A percentile compares a stretch with the other conserved stretches of the same genome.
Conservation (phyloP, 2,329 filamentous ascomycete species). For the Colletotrichum falcatum region DNA sequence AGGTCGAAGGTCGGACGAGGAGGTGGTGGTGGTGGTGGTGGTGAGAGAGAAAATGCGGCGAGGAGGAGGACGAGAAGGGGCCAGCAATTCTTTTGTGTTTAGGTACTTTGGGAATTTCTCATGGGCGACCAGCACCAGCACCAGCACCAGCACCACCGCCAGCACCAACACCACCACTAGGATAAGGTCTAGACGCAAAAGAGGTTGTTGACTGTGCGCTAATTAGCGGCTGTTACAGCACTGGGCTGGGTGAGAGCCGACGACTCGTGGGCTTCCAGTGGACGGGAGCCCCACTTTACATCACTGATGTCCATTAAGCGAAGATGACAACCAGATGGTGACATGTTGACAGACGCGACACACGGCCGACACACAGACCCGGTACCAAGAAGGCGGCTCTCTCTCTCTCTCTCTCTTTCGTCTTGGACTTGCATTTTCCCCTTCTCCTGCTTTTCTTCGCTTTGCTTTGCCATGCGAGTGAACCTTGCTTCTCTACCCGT, state of each 20-base stretch:
- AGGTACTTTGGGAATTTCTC: constrained; percentile 39
- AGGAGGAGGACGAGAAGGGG: constrained; percentile 17
- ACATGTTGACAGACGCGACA: constrained; percentile 35
- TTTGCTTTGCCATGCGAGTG: constrained; percentile 1
- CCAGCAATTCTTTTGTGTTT: constrained; percentile 40
- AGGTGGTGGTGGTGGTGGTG: constrained; percentile 8
- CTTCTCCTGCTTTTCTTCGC: not conserved
- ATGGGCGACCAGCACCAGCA: not conserved
- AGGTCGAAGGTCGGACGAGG: too few relatives aligned
- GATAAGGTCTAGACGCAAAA: not conserved
- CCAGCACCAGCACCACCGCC: too few relatives aligned
- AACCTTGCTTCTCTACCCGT: not conserved
- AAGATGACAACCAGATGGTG: constrained; percentile 21
- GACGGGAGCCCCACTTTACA: constrained; percentile 5
- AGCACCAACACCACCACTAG: not conserved
- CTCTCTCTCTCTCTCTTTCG: too few relatives aligned
- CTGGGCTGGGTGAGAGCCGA: not conserved
- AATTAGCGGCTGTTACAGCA: constrained; percentile 19
- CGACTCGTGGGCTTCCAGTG: not conserved
- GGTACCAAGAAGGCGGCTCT: too few relatives aligned
- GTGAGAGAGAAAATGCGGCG: constrained; percentile 29
- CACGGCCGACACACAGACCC: too few relatives aligned
- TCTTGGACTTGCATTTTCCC: too few relatives aligned
- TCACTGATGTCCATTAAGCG: constrained; percentile 25
- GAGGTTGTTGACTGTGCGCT: too few relatives aligned